Conservation (phyloP, 768 basidiomycete species). For the Russula dissimulans region DNA sequence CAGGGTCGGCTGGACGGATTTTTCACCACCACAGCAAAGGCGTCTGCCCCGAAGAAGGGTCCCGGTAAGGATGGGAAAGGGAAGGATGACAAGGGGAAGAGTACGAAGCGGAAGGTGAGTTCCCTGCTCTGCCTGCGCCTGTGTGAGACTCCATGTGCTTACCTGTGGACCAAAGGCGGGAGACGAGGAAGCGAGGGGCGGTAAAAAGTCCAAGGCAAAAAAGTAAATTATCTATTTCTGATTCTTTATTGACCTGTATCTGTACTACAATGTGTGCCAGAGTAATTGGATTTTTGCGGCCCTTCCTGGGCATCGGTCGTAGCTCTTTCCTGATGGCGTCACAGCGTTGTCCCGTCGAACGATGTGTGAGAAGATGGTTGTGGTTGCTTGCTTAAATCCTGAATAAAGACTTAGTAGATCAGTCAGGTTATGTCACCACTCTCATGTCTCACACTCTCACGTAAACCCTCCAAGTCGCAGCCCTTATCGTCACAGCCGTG, state of each 20-base stretch:
- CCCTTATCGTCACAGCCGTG: too few relatives aligned
- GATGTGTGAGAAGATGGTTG: too few relatives aligned
- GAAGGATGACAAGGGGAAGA: conserved; percentile 26
- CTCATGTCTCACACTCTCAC: too few relatives aligned
- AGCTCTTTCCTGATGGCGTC: too few relatives aligned
- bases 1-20: conserved; percentile 96
- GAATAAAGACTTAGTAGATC: too few relatives aligned
- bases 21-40: conserved; percentile 66
- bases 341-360: too few relatives aligned
- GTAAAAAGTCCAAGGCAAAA: conserved; percentile 37
- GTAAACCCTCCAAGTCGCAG: too few relatives aligned
- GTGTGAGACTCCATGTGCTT: background rate
- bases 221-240: conserved; percentile 23
- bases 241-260: background rate
- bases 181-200: conserved; percentile 26
- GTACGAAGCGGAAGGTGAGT: conserved; percentile 46
- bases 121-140: background rate
- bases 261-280: background rate
- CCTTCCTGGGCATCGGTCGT: too few relatives aligned
- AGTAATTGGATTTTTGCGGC: background rate
- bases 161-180: conserved; percentile 23
- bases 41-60: conserved; percentile 41
- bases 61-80: conserved; percentile 32
- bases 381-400: too few relatives aligned
- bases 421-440: too few relatives aligned